Evolutionary conservation across 2,329 filamentous ascomycete genomes (phyloP), one percentile per base, ranked within the genome.

Genomic region (Talaromyces atroroseus): DNA sequence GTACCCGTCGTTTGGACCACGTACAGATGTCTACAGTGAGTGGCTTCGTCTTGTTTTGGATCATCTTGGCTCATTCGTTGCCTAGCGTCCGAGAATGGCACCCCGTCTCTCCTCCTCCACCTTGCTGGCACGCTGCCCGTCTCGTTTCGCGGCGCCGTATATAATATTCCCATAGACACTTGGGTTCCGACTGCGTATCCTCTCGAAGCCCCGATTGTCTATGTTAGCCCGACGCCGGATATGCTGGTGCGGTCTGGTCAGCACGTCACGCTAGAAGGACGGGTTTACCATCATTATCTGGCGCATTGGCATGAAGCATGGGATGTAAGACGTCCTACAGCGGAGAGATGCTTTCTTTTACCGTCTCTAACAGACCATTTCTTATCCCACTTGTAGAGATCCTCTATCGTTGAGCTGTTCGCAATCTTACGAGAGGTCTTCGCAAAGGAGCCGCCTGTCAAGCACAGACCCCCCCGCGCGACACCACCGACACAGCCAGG

Each of bases 151-250:
- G 92, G 92, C 67, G 87, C 84, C 26, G 88, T 86, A 4, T 99
- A 97, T 74, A 84, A 90, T 62, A 97, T 97, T 65, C 94, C 94
- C 21, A 79, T 99, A 62, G 88, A 89, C 61, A 74, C 97, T 82
- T 97, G 94, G 92, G 80, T 97, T 46, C 94, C 94, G 3, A 90
- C 95, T 68, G 83, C 85, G 54, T 99, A 97, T 70, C 94, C 94
- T 1, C 81, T 84, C 60, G 90, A 95, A 65, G 81, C 90, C 0
- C 94, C 94, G 1, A 81, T 97, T 48, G 84, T 88, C 58, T 97
- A 96, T 71, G 90, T 97, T 44, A 92, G 86, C 6, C 92, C 94
- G 2, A 90, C 89, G 5, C 87, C 89, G 62, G 88, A 85, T 61
- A 97, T 99, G 90, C 76, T 88, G 62, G 87, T 99, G 44, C 83